Evolutionary conservation across 352 stramenopile species (phyloP).

Genomic region (Blastocystis sp.): DNA sequence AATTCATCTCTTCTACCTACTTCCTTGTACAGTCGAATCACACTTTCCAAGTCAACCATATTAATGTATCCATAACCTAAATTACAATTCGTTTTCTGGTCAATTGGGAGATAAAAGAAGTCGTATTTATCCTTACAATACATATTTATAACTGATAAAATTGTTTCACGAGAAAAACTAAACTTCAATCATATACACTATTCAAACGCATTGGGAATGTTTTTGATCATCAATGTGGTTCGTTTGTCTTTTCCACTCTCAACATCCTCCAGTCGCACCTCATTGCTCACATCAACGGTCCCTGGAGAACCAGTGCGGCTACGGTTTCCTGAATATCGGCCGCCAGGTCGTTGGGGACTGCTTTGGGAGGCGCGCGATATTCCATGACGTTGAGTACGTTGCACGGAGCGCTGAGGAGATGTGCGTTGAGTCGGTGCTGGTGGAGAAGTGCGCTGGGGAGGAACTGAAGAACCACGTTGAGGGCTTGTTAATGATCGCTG

Average conservation of each 20-base stretch:
- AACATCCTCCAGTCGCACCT: slow-evolving; percentile 4
- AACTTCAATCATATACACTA: background rate
- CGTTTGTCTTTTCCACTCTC: slow-evolving; percentile 83
- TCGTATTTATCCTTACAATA: slow-evolving; percentile 87
- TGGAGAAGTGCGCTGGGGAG: background rate
- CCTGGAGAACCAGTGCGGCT: background rate
- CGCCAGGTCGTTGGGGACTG: background rate
- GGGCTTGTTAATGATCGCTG: too few relatives aligned
- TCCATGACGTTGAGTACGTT: background rate
- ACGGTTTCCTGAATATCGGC: background rate
- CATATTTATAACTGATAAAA: slow-evolving; percentile 92
- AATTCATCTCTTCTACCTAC: background rate
- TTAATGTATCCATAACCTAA: slow-evolving; percentile 99
- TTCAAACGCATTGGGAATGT: slow-evolving; percentile 99
- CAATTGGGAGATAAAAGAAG: slow-evolving; percentile 99
- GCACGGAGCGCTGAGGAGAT: background rate
- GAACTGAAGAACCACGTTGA: too few relatives aligned
- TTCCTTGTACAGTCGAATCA: slow-evolving; percentile 16
- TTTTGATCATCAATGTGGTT: slow-evolving; percentile 98
- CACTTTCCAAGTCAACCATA: slow-evolving; percentile 82
- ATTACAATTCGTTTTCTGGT: slow-evolving; percentile 99
- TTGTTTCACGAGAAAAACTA: slow-evolving; percentile 86
- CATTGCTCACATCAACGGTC: background rate
- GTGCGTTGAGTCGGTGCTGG: background rate
- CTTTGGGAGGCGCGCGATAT: background rate